Conservation (phyloP, 228 moss, liverwort and hornwort genomes). For the Sphagnum fallax region DNA sequence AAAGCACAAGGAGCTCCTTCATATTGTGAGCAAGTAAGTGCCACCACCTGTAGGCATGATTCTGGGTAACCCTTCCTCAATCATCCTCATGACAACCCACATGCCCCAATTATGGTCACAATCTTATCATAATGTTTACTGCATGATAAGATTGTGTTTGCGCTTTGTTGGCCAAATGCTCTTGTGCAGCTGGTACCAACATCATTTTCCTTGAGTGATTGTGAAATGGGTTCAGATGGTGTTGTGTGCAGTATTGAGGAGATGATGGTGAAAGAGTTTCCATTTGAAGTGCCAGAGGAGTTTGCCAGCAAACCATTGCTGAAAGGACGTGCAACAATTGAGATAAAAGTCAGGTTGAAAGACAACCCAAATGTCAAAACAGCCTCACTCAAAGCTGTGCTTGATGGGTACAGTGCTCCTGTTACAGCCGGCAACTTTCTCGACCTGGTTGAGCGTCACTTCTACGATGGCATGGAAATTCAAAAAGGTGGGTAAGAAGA, state of each 20-base stretch:
- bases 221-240: not conserved
- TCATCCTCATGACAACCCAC: not conserved
- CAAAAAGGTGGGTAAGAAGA: conserved; percentile 38
- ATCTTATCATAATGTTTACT: not conserved
- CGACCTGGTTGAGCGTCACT: conserved; percentile 61
- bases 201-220: not conserved
- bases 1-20: conserved; percentile 55
- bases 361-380: conserved; percentile 49
- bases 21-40: conserved; percentile 63
- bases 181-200: too few species aligned
- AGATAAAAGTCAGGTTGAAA: conserved; percentile 74
- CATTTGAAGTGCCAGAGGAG: conserved; percentile 57
- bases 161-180: too few species aligned
- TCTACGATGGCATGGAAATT: conserved; percentile 81
- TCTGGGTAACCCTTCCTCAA: not conserved
- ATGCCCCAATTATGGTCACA: not conserved
- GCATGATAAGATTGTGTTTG: not conserved
- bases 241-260: conserved; percentile 58
- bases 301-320: conserved; percentile 55
- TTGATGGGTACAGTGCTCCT: conserved; percentile 81
- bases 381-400: conserved; percentile 41
- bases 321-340: conserved; percentile 64
- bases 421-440: conserved; percentile 76
- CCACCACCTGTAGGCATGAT: not conserved
- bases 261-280: conserved; percentile 63